Evolutionary conservation across 257 asterid genomes (phyloP).

Genomic region (Capsicum chinense): DNA sequence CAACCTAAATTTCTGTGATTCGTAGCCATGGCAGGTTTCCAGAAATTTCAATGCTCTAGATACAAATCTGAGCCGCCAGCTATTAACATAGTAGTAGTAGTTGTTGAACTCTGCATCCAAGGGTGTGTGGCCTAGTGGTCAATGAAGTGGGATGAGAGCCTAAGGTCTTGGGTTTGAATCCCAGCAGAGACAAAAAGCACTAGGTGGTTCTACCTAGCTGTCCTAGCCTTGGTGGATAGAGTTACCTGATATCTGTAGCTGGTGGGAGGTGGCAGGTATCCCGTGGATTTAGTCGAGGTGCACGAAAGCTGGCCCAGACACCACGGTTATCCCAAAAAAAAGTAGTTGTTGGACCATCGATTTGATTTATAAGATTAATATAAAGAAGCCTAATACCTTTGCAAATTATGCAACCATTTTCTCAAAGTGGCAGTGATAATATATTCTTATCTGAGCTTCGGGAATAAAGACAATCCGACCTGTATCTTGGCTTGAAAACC

Average conservation of each 20-base stretch:
- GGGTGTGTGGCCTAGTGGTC: no score
- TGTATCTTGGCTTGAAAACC: slow-evolving; percentile 39
- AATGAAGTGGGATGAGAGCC: no score
- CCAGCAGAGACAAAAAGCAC: no score
- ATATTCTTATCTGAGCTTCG: slow-evolving; percentile 9
- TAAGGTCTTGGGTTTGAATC: no score
- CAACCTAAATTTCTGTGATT: slow-evolving; percentile 5
- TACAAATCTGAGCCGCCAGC: slow-evolving; percentile 24
- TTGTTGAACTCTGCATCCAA: no score
- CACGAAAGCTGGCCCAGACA: no score
- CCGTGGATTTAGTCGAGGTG: no score
- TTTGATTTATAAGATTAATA: not conserved
- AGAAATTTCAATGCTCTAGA: not conserved
- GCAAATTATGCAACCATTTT: not conserved
- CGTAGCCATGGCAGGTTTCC: not conserved
- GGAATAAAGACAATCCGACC: slow-evolving; percentile 24
- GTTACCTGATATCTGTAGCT: no score
- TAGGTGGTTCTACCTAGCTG: no score
- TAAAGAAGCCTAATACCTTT: not conserved
- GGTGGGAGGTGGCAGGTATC: no score
- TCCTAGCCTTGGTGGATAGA: no score
- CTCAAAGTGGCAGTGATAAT: slow-evolving; percentile 7
- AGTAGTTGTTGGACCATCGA: not conserved
- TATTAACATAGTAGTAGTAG: not conserved
- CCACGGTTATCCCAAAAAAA: no score